These are phyloP conservation scores for Cercospora zeina DNA, from an alignment of 2,329 filamentous ascomycete genomes.

Conservation along the genomic window DNA sequence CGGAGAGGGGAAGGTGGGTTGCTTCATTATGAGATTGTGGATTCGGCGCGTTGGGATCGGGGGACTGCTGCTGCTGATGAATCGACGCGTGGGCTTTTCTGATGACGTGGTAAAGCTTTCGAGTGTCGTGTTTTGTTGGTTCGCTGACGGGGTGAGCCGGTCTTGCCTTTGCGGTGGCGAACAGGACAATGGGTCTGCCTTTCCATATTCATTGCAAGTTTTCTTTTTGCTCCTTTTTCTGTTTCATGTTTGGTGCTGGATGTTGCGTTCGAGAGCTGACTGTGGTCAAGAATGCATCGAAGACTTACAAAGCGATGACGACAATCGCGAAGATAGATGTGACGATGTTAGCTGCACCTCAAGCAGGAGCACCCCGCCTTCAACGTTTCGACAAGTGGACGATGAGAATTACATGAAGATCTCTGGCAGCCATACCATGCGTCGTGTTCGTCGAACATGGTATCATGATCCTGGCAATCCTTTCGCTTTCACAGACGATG, in stretches of 20 bases:
- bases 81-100: too few relatives aligned
- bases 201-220: background rate
- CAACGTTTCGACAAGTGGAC: conserved; percentile 15
- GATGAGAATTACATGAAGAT: conserved; percentile 30
- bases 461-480: conserved; percentile 37
- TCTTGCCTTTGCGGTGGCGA: background rate
- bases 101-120: too few relatives aligned
- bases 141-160: background rate
- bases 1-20: conserved; percentile 22
- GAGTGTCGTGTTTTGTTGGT: background rate
- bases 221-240: background rate
- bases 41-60: background rate
- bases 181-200: background rate
- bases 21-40: conserved; percentile 5
- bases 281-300: background rate
- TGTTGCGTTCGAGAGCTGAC: background rate
- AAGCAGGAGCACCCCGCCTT: conserved; percentile 19
- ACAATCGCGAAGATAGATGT: background rate
- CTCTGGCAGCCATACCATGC: conserved; percentile 18
- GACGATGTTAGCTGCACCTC: background rate
- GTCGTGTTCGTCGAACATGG: conserved; percentile 30
- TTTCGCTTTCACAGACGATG: conserved; percentile 20
- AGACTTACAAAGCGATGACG: background rate
- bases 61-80: too few relatives aligned
- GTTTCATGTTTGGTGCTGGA: background rate